Conservation (phyloP, 495 filamentous ascomycete genomes). For the Cladorrhinum samala region DNA sequence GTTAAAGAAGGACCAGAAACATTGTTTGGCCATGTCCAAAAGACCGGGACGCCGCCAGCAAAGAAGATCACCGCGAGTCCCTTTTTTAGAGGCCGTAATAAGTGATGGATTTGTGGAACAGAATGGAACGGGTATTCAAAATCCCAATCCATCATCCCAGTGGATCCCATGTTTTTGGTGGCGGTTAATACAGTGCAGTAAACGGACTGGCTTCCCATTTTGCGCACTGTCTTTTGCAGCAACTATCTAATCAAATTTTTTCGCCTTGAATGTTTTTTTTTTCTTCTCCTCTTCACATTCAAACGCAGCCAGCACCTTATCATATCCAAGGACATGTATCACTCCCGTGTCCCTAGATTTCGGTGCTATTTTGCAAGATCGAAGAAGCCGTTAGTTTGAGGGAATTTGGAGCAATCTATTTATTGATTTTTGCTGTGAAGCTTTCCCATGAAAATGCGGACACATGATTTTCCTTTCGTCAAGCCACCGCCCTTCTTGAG, state of each 20-base stretch:
- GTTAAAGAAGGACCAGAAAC: not conserved
- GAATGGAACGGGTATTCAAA: not conserved
- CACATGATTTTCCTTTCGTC: too few species aligned
- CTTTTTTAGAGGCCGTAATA: too few species aligned
- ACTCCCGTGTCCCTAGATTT: slow-evolving; percentile 23
- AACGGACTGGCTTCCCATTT: not conserved
- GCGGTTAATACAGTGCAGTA: not conserved
- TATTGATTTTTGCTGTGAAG: slow-evolving; percentile 18
- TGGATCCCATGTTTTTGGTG: too few species aligned
- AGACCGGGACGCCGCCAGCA: not conserved
- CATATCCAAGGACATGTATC: slow-evolving; percentile 27
- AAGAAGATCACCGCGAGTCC: not conserved
- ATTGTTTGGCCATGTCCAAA: not conserved
- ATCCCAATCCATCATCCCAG: not conserved
- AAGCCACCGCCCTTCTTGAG: too few species aligned
- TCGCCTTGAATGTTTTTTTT: not conserved
- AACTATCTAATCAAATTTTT: not conserved
- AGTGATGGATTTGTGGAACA: too few species aligned
- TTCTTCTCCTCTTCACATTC: slow-evolving; percentile 12
- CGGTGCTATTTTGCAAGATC: slow-evolving; percentile 34
- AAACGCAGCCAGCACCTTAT: slow-evolving; percentile 27
- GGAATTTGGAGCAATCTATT: slow-evolving; percentile 24
- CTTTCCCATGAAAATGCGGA: slow-evolving; percentile 24
- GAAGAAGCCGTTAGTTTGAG: slow-evolving; percentile 33
- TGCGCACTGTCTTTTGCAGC: not conserved